Base-by-base conservation (phyloP, 2,329 filamentous ascomycete species). In the Epichloe typhina region DNA sequence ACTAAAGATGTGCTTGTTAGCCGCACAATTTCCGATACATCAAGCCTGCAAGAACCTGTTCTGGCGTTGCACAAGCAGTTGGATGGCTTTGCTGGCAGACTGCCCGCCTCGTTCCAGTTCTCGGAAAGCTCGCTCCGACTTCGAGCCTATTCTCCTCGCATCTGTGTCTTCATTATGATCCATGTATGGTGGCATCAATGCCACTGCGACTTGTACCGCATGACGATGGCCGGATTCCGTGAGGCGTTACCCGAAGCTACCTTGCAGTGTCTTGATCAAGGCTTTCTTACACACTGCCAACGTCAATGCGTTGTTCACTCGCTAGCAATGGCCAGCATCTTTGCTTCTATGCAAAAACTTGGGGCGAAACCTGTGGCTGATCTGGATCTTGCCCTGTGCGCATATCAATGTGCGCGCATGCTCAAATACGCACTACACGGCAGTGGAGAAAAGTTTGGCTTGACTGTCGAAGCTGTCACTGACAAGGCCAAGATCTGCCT, bases 181-280 rank as follows among this genome's bases (percentile, higher is more conserved):
- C 76, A 80, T 54, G 67, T 80, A 8, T 77, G 73, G 74, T 79
- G 75, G 75, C 68, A 74, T 31, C 76, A 79, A 54, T 80, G 76
- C 52, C 71, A 79, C 56, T 75, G 75, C 55, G 76, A 80, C 57
- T 64, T 80, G 3, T 79, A 77, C 54, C 73, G 76, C 1, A 66
- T 79, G 6, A 74, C 71, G 2, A 65, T 80, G 7, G 66, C 67
- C 0, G 75, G 75, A 0, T 66, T 79, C 36, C 71, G 73, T 19
- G 76, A 79, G 38, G 72, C 75, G 0, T 62, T 79, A 0, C 68
- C 75, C 2, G 66, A 66, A 6, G 59, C 66, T 0, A 65, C 66
- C 12, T 62, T 78, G 9, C 68, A 67, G 47, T 68, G 67, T 51
- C 64, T 79, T 3, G 73, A 76, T 45, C 69, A 69, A 9, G 64